A percentile compares a stretch with the other conserved stretches of the same genome.
Conservation (phyloP, 768 basidiomycete species). For the Pleurotus tuoliensis region DNA sequence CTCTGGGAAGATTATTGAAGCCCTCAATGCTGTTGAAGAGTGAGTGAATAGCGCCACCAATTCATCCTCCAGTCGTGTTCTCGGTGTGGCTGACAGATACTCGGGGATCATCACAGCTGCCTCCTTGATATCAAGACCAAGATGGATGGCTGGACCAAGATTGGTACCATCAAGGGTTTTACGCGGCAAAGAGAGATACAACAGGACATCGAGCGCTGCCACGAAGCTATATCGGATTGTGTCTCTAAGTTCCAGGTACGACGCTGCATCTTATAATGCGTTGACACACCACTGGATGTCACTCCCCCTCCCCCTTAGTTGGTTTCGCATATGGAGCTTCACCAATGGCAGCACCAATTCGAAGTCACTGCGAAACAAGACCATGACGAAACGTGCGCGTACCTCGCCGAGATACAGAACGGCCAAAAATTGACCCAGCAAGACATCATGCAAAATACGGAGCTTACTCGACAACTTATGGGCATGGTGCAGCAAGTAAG, state of each 20-base stretch:
- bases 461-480: constrained; percentile 40
- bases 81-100: too few species aligned
- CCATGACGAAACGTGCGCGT: constrained; percentile 36
- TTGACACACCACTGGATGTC: background rate
- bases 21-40: constrained; percentile 29
- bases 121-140: constrained; percentile 31
- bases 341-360: constrained; percentile 45
- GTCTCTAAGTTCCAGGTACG: constrained; percentile 43
- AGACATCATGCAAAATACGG: constrained; percentile 26
- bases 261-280: background rate
- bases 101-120: constrained; percentile 15
- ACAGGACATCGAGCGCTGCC: constrained; percentile 40
- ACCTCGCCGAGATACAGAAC: constrained; percentile 41
- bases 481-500: constrained; percentile 48
- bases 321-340: constrained; percentile 40
- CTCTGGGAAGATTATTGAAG: constrained; percentile 24
- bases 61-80: too few species aligned
- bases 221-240: constrained; percentile 41
- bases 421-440: constrained; percentile 18
- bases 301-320: constrained; percentile 27
- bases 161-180: constrained; percentile 37
- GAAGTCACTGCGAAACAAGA: constrained; percentile 34
- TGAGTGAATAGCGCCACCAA: constrained; percentile 14
- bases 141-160: constrained; percentile 42
- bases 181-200: constrained; percentile 41